Base-by-base conservation (phyloP, 768 basidiomycete species). In the Lactarius pseudohatsudake region DNA sequence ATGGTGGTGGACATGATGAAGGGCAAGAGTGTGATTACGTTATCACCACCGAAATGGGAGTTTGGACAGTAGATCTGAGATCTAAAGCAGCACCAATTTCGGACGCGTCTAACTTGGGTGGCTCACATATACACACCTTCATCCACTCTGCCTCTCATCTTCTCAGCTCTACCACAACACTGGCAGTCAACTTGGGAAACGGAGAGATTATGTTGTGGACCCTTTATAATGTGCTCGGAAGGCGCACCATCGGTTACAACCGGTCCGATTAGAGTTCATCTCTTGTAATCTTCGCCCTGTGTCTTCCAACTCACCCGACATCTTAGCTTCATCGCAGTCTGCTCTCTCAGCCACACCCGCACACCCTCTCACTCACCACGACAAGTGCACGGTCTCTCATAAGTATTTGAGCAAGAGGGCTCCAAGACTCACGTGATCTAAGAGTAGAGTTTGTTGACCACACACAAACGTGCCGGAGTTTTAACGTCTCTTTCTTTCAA, bases 1-100 rank as follows among this genome's bases (percentile, higher is more conserved):
- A 88, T 78, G 40, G 85, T 77, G 86, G 88, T 69, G 16, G 38
- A 38, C 28, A 38, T 32, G 10, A 6, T 8, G 11, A 38, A 38
- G 36, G 30, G 47, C 62, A 57, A 41, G 34, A 63, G 50, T 13
- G 26, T 41, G 34, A 11, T 43, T 64, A 64, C 3, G 38, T 62
- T 15, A 62, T 34, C 22, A 3, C 15, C 5, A 13, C n/a, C 26
- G 54, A 56, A 53, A 34, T n/a, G 22, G 30, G 47, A 43, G 16
- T 43, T 18, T 60, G 38, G 66, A 65, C n/a, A 20, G 56, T 18
- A 22, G 66, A 78, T 78, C 77, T 76, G 57, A 76, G 75, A 79
- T 77, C 66, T 65, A 67, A 72, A 70, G 72, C 65, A 77, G 79
- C 70, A 72, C 77, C 78, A 72, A 74, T 74, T 79, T 72, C 64